Evolutionary conservation across 2,329 filamentous ascomycete genomes (phyloP).

Genomic region (Fonsecaea multimorphosa): DNA sequence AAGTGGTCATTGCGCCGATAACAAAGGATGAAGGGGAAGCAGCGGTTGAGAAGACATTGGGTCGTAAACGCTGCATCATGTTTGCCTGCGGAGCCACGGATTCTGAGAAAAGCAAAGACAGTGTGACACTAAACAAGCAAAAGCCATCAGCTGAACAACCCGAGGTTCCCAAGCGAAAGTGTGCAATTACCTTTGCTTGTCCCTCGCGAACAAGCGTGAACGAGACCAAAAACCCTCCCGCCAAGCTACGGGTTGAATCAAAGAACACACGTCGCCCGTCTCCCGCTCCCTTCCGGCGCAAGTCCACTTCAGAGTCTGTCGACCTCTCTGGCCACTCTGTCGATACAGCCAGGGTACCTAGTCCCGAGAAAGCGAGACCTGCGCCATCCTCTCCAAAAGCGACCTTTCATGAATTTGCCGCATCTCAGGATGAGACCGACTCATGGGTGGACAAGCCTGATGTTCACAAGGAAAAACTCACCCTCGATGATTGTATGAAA

Average conservation of each 20-base stretch:
- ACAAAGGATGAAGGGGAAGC: constrained; percentile 53
- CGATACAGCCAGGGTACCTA: constrained; percentile 24
- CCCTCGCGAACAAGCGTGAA: constrained; percentile 46
- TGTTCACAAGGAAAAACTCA: constrained; percentile 72
- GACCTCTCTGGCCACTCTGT: constrained; percentile 31
- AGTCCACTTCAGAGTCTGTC: constrained; percentile 24
- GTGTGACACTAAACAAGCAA: constrained; percentile 45
- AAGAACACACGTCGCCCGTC: constrained; percentile 44
- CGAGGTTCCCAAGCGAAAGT: constrained; percentile 50
- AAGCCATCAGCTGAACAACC: constrained; percentile 38
- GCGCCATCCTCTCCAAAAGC: constrained; percentile 14
- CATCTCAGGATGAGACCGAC: constrained; percentile 78
- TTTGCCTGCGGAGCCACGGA: constrained; percentile 82
- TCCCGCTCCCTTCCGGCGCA: constrained; percentile 43
- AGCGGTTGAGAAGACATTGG: constrained; percentile 66
- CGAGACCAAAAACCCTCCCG: constrained; percentile 33
- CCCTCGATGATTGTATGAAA: constrained; percentile 84
- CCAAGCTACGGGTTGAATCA: constrained; percentile 36
- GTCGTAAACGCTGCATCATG: constrained; percentile 86
- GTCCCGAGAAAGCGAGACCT: constrained; percentile 6
- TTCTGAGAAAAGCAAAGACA: constrained; percentile 46
- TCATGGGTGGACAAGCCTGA: constrained; percentile 84
- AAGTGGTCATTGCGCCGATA: constrained; percentile 40
- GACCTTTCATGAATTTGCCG: constrained; percentile 88
- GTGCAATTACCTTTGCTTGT: constrained; percentile 56